Percentiles rank a stretch among this genome's conserved stretches.
phyloP scores from a whole-genome alignment of 306 rosid species.

The Acacia acuminata region DNA sequence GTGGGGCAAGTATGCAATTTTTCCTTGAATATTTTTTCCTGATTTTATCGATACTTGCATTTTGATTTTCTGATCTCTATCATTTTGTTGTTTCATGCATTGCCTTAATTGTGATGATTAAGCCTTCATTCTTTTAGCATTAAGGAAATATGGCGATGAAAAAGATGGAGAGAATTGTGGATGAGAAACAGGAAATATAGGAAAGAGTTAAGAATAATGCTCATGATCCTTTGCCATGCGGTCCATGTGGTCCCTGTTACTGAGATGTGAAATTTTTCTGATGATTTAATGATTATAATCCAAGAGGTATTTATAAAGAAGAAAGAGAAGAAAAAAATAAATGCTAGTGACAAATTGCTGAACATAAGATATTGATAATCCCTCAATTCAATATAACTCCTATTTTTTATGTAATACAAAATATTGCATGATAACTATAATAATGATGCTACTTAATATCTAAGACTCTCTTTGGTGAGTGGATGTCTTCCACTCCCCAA shows the following conservation, averaged over 20 bases:
- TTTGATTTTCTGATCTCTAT: conserved; percentile 27
- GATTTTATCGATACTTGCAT: conserved; percentile 31
- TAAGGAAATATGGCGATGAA: background rate
- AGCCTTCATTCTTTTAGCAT: background rate
- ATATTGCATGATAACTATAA: background rate
- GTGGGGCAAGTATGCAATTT: conserved; percentile 86
- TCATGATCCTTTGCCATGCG: background rate
- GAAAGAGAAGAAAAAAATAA: background rate
- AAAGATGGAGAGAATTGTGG: background rate
- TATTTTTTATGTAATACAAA: background rate
- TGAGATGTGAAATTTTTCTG: background rate
- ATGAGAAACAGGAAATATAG: background rate
- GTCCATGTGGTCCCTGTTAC: background rate
- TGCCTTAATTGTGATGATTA: conserved; percentile 23
- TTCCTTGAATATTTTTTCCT: conserved; percentile 21
- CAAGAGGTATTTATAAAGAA: background rate
- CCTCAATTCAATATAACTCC: background rate
- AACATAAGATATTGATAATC: background rate
- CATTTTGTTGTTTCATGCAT: conserved; percentile 12
- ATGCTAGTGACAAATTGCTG: background rate
- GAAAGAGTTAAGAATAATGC: background rate
- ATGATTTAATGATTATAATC: background rate
- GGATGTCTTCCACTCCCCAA: too few species aligned
- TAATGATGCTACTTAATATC: too few species aligned
- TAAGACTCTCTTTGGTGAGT: background rate